Evolutionary conservation across 1,284 basidiomycete genomes (phyloP), one percentile per base, ranked within the genome.

Genomic region (Pseudozyma thailandica): DNA sequence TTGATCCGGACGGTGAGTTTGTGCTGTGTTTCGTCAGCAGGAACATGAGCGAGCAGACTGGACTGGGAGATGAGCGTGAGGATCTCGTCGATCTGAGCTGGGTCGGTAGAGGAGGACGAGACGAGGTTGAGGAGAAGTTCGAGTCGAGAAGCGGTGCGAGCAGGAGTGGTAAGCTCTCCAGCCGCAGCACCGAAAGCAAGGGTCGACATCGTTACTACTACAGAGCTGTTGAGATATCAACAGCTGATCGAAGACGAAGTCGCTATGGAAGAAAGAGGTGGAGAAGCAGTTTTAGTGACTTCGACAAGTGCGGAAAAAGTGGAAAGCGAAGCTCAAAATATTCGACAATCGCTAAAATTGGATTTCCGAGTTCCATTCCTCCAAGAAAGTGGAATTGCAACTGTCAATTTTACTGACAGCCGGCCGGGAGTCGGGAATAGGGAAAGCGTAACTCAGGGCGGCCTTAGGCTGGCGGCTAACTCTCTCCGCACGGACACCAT

Each of bases 1-100:
- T 62, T 70, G 65, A 73, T 73, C 43, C 71, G 60, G 10, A 62
- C 51, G 1, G 58, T 59, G 41, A 69, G 65, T 50, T 70, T 69
- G 51, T 73, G 71, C n/a, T 58, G 63, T 4, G 51, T 57, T 37
- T 72, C 63, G 20, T 60, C 58, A 3, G 43, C 38, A 12, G 71
- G 41, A 1, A 69, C 18, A 0, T 46, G 43, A 15, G 46, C 41
- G 0, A 72, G 53, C 1, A 72, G 57, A 5, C 57, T 51, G 15
- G 64, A 69, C 31, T 68, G 57, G 12, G 53, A 58, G 52, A 72
- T 53, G 41, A 64, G 25, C 27, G 50, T 23, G 31, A 70, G 47
- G 9, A 58, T 30, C 13, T 53, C 41, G 12, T 73, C 57, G 30
- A 35, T 28, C 20, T 69, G 53, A 2, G 37, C 15, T 26, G 55